Evolutionary conservation across 257 asterid species (phyloP).

Genomic region (Capsicum pubescens): DNA sequence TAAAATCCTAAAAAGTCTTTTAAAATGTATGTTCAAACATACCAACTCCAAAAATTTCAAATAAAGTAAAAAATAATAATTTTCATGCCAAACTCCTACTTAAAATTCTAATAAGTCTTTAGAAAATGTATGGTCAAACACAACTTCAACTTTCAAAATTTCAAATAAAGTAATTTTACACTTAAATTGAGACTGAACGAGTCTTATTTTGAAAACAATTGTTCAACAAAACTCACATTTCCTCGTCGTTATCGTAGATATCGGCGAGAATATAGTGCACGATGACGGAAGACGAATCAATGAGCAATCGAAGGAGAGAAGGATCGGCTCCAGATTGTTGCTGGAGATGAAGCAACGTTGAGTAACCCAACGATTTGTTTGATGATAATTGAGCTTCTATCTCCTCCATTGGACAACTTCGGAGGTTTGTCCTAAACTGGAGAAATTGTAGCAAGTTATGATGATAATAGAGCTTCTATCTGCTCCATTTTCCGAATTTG

Average conservation of each 20-base stretch:
- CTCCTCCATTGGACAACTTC: conserved; percentile 50
- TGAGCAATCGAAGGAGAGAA: conserved; percentile 49
- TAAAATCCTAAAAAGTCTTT: no score
- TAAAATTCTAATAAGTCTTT: no score
- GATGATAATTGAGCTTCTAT: conserved; percentile 46
- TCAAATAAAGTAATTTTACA: no score
- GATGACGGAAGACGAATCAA: conserved; percentile 50
- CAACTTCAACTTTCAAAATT: no score
- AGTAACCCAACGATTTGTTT: conserved; percentile 53
- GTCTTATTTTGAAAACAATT: no score
- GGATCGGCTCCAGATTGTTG: conserved; percentile 51
- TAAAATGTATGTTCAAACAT: no score
- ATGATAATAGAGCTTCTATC: conserved; percentile 42
- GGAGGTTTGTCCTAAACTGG: background rate
- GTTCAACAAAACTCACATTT: conserved; percentile 45
- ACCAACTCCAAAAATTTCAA: no score
- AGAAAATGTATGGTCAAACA: no score
- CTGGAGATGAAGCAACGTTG: conserved; percentile 60
- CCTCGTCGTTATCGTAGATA: conserved; percentile 57
- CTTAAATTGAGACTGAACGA: no score
- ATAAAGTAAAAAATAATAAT: no score
- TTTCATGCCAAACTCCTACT: no score
- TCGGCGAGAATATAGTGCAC: conserved; percentile 47
- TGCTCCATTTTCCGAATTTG: conserved; percentile 51
- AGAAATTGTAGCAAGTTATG: background rate